Conservation (phyloP, 495 filamentous ascomycete species). For the Podospora australis region DNA sequence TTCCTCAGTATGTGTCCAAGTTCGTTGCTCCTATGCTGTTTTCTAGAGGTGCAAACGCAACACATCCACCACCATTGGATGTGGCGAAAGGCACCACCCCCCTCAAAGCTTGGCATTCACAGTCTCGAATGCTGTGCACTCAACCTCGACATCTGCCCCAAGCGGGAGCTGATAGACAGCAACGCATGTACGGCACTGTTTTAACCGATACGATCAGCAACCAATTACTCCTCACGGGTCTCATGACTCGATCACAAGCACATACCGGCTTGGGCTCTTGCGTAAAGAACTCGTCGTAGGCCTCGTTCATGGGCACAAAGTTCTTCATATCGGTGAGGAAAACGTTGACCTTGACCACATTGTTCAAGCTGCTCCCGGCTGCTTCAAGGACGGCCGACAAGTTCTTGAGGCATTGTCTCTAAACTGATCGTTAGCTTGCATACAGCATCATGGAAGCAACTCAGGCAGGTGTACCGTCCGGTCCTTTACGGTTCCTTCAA, state of each 20-base stretch:
- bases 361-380: conserved; percentile 51
- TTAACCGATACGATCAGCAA: neutral
- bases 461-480: conserved; percentile 48
- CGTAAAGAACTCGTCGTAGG: conserved; percentile 50
- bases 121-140: conserved; percentile 51
- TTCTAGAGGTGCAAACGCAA: too few relatives aligned
- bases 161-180: conserved; percentile 60
- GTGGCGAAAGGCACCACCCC: too few relatives aligned
- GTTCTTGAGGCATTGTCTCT: conserved; percentile 52
- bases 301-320: conserved; percentile 58
- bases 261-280: conserved; percentile 50
- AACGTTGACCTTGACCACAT: conserved; percentile 62
- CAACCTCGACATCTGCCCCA: conserved; percentile 66
- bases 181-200: conserved; percentile 54
- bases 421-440: too few relatives aligned
- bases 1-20: too few relatives aligned
- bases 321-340: conserved; percentile 62
- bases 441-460: too few relatives aligned
- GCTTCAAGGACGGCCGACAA: conserved; percentile 54
- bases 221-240: neutral
- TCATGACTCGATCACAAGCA: neutral
- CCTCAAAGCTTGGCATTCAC: conserved; percentile 4
- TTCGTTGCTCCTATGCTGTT: too few relatives aligned
- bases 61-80: too few relatives aligned
- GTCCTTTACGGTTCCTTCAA: conserved; percentile 49